Conservation (phyloP, 257 asterid species). For the Rauvolfia tetraphylla region DNA sequence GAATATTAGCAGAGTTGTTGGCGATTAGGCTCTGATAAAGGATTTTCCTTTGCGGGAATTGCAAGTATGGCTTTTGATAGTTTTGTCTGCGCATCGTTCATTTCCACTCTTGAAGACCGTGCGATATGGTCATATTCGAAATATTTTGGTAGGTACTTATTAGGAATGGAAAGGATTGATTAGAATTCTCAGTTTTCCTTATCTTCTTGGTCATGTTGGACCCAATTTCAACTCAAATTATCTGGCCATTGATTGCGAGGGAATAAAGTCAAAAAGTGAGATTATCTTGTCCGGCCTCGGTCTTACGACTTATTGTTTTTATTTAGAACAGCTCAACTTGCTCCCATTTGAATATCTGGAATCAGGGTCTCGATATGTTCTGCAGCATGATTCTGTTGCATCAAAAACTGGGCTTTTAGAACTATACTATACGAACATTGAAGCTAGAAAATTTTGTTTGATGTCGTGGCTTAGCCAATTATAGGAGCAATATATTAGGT, state of each 20-base stretch:
- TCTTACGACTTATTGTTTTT: too few species aligned
- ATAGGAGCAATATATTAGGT: too few species aligned
- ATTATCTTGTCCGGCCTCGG: conserved; percentile 1
- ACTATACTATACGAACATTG: too few species aligned
- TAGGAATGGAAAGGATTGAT: neutral
- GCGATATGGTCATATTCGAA: neutral
- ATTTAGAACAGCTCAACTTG: neutral
- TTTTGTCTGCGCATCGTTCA: conserved; percentile 21
- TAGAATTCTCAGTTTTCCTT: neutral
- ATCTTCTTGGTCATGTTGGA: neutral
- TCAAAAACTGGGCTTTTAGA: neutral
- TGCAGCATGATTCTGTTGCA: neutral
- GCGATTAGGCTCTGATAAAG: conserved; percentile 23
- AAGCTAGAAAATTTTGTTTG: too few species aligned
- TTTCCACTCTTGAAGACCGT: neutral
- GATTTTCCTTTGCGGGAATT: conserved; percentile 32
- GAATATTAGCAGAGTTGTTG: conserved; percentile 14
- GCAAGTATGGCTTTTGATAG: conserved; percentile 38
- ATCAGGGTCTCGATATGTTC: neutral
- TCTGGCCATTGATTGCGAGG: neutral
- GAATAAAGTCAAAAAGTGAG: conserved; percentile 26
- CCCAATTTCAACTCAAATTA: conserved; percentile 3
- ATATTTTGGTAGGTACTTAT: too few species aligned
- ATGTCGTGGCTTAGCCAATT: neutral
- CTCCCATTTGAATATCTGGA: neutral